phyloP scores from a whole-genome alignment of 1,284 basidiomycete species.

The Ustilago loliicola region DNA sequence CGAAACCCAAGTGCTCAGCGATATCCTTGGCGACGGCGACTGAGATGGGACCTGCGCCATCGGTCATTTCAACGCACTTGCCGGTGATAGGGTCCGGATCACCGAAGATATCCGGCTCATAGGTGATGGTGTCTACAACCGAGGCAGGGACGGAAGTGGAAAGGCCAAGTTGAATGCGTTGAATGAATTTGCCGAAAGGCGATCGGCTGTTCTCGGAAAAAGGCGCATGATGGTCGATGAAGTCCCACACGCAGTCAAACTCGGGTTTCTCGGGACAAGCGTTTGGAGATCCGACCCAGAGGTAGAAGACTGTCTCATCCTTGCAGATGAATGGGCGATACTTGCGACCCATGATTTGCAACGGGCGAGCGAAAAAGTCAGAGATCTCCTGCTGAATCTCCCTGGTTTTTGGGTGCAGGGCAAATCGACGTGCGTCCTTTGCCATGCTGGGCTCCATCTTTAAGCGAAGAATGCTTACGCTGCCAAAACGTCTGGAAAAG shows the following conservation, averaged over 20 bases:
- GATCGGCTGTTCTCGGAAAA: conserved; percentile 40
- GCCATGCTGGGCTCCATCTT: conserved; percentile 33
- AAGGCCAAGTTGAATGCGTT: conserved; percentile 60
- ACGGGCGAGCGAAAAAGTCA: conserved; percentile 17
- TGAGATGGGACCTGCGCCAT: conserved; percentile 34
- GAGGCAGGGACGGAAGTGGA: conserved; percentile 50
- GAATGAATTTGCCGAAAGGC: conserved; percentile 59
- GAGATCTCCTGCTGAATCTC: conserved; percentile 40
- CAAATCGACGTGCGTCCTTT: conserved; percentile 27
- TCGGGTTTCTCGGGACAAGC: conserved; percentile 6
- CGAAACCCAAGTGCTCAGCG: conserved; percentile 15
- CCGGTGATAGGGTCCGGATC: conserved; percentile 16
- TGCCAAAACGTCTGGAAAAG: conserved; percentile 44
- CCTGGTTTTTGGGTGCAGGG: conserved; percentile 14
- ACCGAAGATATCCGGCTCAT: conserved; percentile 29
- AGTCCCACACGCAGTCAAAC: conserved; percentile 26
- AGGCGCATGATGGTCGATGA: conserved; percentile 50
- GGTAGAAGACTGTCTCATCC: conserved; percentile 54
- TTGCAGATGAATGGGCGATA: conserved; percentile 60
- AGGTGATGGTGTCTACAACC: conserved; percentile 24
- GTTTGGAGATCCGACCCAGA: conserved; percentile 35
- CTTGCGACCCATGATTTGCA: conserved; percentile 43
- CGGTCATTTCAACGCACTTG: conserved; percentile 34
- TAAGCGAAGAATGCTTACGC: conserved; percentile 37
- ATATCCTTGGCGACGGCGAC: conserved; percentile 30